Evolutionary conservation across 78 protist species (phyloP).

Genomic region (Dictyostelium intermedium): DNA sequence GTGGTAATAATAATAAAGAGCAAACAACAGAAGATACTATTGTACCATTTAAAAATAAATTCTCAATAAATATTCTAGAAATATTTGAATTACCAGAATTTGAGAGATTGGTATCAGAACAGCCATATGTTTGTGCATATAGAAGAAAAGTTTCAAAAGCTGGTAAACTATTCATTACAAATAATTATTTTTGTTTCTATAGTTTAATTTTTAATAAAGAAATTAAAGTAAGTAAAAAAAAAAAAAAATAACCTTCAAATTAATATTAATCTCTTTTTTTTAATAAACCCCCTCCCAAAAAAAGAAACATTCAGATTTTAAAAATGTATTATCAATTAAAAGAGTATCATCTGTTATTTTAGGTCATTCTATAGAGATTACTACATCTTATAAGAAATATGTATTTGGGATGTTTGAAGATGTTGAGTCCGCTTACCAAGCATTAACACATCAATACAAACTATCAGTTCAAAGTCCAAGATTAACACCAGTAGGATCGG

Average conservation of each 20-base stretch:
- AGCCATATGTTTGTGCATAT: slow-evolving; percentile 64
- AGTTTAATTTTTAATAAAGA: slow-evolving; percentile 71
- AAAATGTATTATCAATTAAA: slow-evolving; percentile 40
- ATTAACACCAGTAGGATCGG: neutral
- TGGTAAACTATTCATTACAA: slow-evolving; percentile 53
- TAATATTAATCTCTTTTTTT: neutral
- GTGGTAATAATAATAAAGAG: no score
- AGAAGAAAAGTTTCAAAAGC: slow-evolving; percentile 73
- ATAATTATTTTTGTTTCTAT: slow-evolving; percentile 48
- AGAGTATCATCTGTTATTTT: slow-evolving; percentile 45
- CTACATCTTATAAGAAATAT: slow-evolving; percentile 38
- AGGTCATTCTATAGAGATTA: slow-evolving; percentile 58
- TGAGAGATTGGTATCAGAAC: slow-evolving; percentile 26
- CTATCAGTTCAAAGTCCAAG: slow-evolving; percentile 8
- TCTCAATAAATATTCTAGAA: slow-evolving; percentile 20
- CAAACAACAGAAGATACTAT: neutral
- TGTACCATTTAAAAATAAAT: slow-evolving; percentile 9
- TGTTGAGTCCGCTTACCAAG: slow-evolving; percentile 24
- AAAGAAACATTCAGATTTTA: slow-evolving; percentile 25
- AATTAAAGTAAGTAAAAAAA: slow-evolving; percentile 32
- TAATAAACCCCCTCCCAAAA: neutral
- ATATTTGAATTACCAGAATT: slow-evolving; percentile 32
- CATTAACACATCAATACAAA: neutral
- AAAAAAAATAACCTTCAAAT: no score
- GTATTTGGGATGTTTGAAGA: slow-evolving; percentile 72